Evolutionary conservation across 805 yeast species (phyloP).

Genomic region (Grigorovia jiainica): DNA sequence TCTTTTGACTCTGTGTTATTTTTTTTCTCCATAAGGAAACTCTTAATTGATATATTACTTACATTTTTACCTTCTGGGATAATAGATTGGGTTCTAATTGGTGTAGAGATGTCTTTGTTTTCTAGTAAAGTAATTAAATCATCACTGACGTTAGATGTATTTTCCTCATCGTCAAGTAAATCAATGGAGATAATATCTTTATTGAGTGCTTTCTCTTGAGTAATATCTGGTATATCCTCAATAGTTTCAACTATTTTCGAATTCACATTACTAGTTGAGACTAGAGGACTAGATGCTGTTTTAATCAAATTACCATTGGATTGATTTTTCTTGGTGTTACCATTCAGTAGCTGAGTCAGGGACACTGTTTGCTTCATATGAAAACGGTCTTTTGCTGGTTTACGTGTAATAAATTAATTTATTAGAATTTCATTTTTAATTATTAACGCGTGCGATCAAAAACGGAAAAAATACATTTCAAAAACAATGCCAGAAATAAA

Average conservation of each 20-base stretch:
- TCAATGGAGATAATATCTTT: background rate
- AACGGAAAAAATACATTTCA: too few relatives aligned
- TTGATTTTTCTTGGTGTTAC: slow-evolving; percentile 7
- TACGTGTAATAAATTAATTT: background rate
- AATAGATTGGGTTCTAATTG: slow-evolving; percentile 2
- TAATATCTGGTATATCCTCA: too few relatives aligned
- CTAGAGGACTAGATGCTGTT: background rate
- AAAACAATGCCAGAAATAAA: background rate
- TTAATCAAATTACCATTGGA: too few relatives aligned
- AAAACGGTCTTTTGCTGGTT: background rate
- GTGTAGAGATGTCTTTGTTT: background rate
- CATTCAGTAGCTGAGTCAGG: slow-evolving; percentile 13
- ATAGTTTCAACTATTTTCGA: too few relatives aligned
- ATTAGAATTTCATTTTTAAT: background rate
- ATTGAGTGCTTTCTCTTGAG: background rate
- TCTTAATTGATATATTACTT: slow-evolving; percentile 11
- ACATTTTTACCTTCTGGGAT: slow-evolving; percentile 6
- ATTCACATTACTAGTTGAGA: too few relatives aligned
- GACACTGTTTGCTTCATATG: slow-evolving; percentile 10
- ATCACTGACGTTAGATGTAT: too few relatives aligned
- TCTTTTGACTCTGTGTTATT: background rate
- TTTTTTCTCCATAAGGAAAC: slow-evolving; percentile 13
- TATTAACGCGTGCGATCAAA: background rate
- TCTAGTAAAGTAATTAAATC: background rate
- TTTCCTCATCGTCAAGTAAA: background rate